Base-by-base conservation (phyloP, 73 alveolate species). In the Halteria grandinella region DNA sequence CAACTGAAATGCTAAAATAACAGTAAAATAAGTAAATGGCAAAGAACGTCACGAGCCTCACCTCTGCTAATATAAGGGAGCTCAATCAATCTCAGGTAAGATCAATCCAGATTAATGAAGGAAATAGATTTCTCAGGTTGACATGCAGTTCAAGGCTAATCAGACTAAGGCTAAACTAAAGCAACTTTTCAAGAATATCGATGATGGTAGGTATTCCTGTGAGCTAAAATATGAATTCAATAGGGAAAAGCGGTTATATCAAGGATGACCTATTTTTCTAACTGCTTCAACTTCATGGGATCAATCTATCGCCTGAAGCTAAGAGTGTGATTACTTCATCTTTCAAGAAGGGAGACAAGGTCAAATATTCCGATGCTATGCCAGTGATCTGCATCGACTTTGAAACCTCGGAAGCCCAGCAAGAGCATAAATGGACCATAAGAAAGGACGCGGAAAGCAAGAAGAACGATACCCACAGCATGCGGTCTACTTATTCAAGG, bases 231-330 rank as follows among this genome's bases (percentile, higher is more conserved):
- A 51, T 43, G 12, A 49, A 2, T 50, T 20, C 7, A 33, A 28
- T 52, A 73, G 85, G 55, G 23, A 53, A 54, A 63, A 54, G 49
- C 53, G 85, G 85, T 52, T 54, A 48, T 37, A 64, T 73, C 12
- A 54, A 73, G 29, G 85, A 73, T 14, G 75, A 51, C 18, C 44
- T 73, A 12, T 73, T 73, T 37, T 48, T 54, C 12, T 29, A 73
- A 25, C 39, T 73, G 20, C 25, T 73, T 7, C 7, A 34, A 1
- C 25, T 52, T 33, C 71, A 52, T 20, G 76, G 75, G 14, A 39
- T 73, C 49, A 54, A 53, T 34, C 75, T 73, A 11, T 51, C 85
- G 5, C 11, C 32, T 15, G 74, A 39, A 37, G 85, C 69, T 17
- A 34, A 28, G 32, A 25, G 62, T 3, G 8, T 53, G 8, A 34